phyloP scores from a whole-genome alignment of 139 green algal species.

The Gonium pectorale region DNA sequence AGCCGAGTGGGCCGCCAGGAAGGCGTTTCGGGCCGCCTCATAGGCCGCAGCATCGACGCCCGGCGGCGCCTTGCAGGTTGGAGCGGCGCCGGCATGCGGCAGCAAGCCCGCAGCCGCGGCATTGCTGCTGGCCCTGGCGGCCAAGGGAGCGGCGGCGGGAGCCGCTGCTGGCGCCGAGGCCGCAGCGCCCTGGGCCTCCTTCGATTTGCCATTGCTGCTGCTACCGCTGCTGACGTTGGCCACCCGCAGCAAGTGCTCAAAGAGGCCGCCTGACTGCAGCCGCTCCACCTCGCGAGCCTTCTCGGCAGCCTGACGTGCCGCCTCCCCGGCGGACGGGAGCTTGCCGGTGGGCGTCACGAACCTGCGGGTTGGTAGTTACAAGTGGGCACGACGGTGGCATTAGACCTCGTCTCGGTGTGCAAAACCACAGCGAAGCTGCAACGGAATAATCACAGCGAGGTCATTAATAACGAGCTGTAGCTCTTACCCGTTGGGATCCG shows the following conservation, averaged over 20 bases:
- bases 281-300: conserved; percentile 14
- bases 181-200: too few relatives aligned
- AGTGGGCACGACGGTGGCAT: background rate
- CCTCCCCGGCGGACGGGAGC: background rate
- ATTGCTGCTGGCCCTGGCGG: background rate
- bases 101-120: background rate
- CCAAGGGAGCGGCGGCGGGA: too few relatives aligned
- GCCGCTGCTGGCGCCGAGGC: background rate
- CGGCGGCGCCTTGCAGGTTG: conserved; percentile 13
- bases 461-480: too few relatives aligned
- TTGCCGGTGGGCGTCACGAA: conserved; percentile 48
- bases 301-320: background rate
- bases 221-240: conserved; percentile 18
- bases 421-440: too few relatives aligned
- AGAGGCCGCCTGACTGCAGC: conserved; percentile 35
- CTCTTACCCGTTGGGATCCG: conserved; percentile 62
- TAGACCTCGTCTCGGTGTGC: too few relatives aligned
- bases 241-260: conserved; percentile 36
- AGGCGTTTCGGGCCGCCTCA: conserved; percentile 26
- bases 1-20: conserved; percentile 30
- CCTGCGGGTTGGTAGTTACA: background rate
- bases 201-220: conserved; percentile 20
- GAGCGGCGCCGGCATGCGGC: background rate
- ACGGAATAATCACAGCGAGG: too few relatives aligned
- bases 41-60: conserved; percentile 13